Percentiles rank a stretch among this genome's conserved stretches.
Evolutionary conservation across 331 rosid species (phyloP).

Genomic region (Rosa hybrid): DNA sequence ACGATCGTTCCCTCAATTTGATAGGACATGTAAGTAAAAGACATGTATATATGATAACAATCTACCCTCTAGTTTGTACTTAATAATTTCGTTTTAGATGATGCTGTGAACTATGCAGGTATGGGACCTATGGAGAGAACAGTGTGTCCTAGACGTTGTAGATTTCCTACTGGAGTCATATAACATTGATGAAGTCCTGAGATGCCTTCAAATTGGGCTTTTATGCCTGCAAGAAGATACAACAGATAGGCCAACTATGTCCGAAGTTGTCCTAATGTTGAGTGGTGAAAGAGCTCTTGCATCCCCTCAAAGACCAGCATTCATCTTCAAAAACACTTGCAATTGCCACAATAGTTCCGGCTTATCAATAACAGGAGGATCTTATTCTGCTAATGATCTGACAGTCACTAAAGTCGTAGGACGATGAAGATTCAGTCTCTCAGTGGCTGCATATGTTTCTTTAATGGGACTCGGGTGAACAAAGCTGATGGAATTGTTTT

Average conservation of each 20-base stretch:
- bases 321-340: neutral
- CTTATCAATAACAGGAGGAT: neutral
- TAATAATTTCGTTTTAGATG: neutral
- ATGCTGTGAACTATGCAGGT: slow-evolving; percentile 17
- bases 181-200: slow-evolving; percentile 23
- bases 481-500: neutral
- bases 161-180: slow-evolving; percentile 17
- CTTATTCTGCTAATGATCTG: neutral
- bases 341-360: neutral
- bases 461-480: neutral
- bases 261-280: slow-evolving; percentile 29
- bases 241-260: slow-evolving; percentile 22
- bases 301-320: slow-evolving; percentile 31
- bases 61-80: neutral
- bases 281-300: slow-evolving; percentile 24
- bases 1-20: slow-evolving; percentile 30
- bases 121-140: slow-evolving; percentile 38
- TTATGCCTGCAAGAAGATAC: slow-evolving; percentile 32
- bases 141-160: slow-evolving; percentile 26
- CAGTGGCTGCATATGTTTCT: neutral
- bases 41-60: neutral
- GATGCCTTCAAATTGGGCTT: slow-evolving; percentile 36
- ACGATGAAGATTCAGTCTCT: slow-evolving; percentile 31
- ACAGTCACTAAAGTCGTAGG: slow-evolving; percentile 22
- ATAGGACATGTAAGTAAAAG: slow-evolving; percentile 31